Conservation (phyloP, 2,329 filamentous ascomycete species). For the Hypocrella siamensis region DNA sequence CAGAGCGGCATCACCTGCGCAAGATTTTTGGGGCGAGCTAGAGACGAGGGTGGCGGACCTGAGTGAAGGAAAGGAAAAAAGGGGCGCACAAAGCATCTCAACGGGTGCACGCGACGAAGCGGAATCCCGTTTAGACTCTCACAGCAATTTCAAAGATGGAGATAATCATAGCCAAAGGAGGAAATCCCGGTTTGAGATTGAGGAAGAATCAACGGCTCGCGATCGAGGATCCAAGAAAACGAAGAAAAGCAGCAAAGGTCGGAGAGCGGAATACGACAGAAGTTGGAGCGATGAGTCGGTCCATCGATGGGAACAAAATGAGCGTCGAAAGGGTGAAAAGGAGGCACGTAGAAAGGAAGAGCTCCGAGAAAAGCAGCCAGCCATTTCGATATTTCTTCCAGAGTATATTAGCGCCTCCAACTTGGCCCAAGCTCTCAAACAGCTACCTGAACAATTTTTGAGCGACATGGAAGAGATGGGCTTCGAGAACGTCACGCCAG, state of each 20-base stretch:
- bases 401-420: conserved; percentile 85
- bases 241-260: conserved; percentile 7
- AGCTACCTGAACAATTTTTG: conserved; percentile 58
- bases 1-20: neutral
- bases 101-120: neutral
- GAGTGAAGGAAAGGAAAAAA: conserved; percentile 4
- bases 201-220: conserved; percentile 7
- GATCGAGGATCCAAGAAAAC: conserved; percentile 10
- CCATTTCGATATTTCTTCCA: conserved; percentile 57
- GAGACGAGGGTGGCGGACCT: conserved; percentile 8
- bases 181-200: conserved; percentile 16
- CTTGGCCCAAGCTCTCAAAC: conserved; percentile 57
- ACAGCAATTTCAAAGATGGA: conserved; percentile 2
- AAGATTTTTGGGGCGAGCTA: conserved; percentile 12
- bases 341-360: conserved; percentile 22
- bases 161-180: conserved; percentile 9
- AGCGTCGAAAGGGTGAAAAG: conserved; percentile 26
- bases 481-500: conserved; percentile 69
- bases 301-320: conserved; percentile 20
- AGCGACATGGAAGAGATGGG: conserved; percentile 67
- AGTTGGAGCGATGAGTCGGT: conserved; percentile 23
- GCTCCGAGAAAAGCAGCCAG: conserved; percentile 25
- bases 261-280: conserved; percentile 11
- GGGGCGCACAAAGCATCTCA: neutral
- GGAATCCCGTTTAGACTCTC: neutral